Evolutionary conservation across 169 alveolate species (phyloP), one percentile per base, ranked within the genome.

Genomic region (Eimeria mitis): DNA sequence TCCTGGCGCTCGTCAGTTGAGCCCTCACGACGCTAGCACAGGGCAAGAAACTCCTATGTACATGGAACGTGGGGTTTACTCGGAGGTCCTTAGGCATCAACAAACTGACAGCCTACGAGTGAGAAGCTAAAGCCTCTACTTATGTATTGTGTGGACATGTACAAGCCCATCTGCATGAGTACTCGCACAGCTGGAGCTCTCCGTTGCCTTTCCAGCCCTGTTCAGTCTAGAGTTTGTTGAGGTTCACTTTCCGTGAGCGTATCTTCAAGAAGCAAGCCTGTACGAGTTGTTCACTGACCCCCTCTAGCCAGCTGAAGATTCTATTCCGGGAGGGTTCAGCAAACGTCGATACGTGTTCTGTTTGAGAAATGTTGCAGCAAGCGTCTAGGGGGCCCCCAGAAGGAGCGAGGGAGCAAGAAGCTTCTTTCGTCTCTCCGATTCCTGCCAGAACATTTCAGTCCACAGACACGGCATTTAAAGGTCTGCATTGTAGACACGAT

Each of bases 341-440:
- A 19, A 6, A 79, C 2, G 7, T 9, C 49, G 89, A 25, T 28
- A n/a, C 89, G n/a, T 79, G 61, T 16, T 31, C 37, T 52, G 70
- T 16, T 47, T 79, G 70, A 47, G 25, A 23, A 25, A 52, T 59
- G n/a, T 25, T 87, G 92, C 81, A 87, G 79, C 92, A 87, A 71
- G 92, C 92, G 34, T 87, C 65, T 4, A 63, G 78, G 65, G 92
- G 92, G 31, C 92, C 92, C 31, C 92, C 92, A 44, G 83, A 87
- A 31, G 92, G n/a, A 31, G 92, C 92, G 25, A n/a, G 81, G 71
- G 92, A 87, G 13, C 92, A 63, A 25, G 83, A 87, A 40, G 52
- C 92, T 16, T 37, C 65, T 42, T 49, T 37, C 42, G 47, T 87
- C 16, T 25, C 92, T 28, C 47, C 92, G 16, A 59, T 87, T 11